Evolutionary conservation across 192 early-diverging fungal genomes (phyloP), one percentile per base, ranked within the genome.

Genomic region (Backusella circina): DNA sequence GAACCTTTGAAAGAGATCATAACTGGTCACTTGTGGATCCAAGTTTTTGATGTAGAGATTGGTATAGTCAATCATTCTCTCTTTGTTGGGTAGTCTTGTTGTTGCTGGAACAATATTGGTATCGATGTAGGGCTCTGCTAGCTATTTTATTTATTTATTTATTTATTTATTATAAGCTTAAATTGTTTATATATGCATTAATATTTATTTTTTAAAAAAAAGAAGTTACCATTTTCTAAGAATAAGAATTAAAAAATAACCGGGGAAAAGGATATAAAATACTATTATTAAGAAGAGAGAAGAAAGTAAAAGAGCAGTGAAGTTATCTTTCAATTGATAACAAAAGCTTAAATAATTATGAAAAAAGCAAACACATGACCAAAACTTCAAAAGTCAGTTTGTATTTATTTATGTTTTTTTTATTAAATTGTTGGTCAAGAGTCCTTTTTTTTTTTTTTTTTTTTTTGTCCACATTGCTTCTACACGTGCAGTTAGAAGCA

Each of bases 31-130:
- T 70, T 93, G 85, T 33, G 90, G 83, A 86, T 97, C 95, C 44
- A 98, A 84, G 88, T 98, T 98, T 86, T 98, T 98, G 88, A 98
- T 98, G 84, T 96, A 98, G 69, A 98, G 91, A 86, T 98, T 98
- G 79, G 93, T 80, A 67, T 75, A 77, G 67, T 85, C 84, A 12
- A 85, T 68, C 73, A 74, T 74, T 28, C 28, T 61, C 12, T 61
- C 54, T 28, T 23, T 57, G 12, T 1, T 47, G 16, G 44, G 18
- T 47, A 8, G 21, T 21, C 21, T 26, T 57, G 16, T 54, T 7
- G 16, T 5, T 54, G 23, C n/a, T 3, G n/a, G 51, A 2, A 9
- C 23, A 23, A 12, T 18, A 21, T 23, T 57, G 21, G 9, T 57
- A 26, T 57, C 23, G 16, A 26, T 3, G 23, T 57, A 57, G 16